Percentiles rank a stretch among this genome's conserved stretches.
Conservation (phyloP, 306 rosid species). For the Purshia tridentata region DNA sequence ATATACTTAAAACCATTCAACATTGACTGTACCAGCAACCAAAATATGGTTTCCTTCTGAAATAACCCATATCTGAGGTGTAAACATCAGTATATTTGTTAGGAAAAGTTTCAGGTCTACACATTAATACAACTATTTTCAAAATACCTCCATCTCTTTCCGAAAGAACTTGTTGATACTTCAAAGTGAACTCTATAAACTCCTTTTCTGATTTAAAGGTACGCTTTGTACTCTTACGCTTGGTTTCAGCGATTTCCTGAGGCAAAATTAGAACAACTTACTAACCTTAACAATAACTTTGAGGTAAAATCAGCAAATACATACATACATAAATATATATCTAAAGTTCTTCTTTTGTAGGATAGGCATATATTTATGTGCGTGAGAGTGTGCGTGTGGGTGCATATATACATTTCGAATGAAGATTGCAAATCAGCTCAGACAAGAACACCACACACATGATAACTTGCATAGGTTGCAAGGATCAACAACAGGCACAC, state of each 20-base stretch:
- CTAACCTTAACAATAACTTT: background rate
- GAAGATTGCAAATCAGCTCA: background rate
- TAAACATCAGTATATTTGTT: slow-evolving; percentile 3
- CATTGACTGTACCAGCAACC: background rate
- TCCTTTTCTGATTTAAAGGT: slow-evolving; percentile 84
- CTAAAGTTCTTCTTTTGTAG: background rate
- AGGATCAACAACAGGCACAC: slow-evolving; percentile 2
- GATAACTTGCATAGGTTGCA: slow-evolving; percentile 5
- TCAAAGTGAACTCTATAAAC: slow-evolving; percentile 78
- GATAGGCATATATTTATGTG: background rate
- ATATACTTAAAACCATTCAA: background rate
- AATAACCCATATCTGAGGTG: background rate
- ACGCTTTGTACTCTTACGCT: slow-evolving; percentile 76
- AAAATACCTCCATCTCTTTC: slow-evolving; percentile 90
- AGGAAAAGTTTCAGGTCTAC: background rate
- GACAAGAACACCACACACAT: background rate
- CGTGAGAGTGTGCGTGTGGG: background rate
- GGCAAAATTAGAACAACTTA: slow-evolving; percentile 16
- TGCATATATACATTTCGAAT: background rate
- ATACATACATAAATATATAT: background rate
- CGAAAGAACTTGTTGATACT: slow-evolving; percentile 80
- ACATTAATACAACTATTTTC: slow-evolving; percentile 24
- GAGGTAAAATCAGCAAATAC: background rate
- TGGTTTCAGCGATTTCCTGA: slow-evolving; percentile 72
- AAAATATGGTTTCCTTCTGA: background rate